These are phyloP conservation scores for Nepenthes mirabilis DNA, from an alignment of 148 eudicot species.

Conservation along the genomic window DNA sequence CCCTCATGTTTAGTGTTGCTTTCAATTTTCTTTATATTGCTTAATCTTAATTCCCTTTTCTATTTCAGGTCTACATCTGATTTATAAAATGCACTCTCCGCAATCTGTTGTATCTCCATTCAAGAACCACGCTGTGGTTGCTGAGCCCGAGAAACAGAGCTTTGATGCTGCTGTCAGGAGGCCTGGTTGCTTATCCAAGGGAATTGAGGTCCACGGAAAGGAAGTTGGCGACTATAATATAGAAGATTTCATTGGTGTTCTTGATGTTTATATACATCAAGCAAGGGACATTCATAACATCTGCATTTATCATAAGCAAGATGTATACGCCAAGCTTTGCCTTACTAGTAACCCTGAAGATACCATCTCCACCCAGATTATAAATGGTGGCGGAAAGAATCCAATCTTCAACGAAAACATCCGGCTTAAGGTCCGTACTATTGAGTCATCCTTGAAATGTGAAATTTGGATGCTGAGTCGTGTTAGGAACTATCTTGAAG, in stretches of 20 bases:
- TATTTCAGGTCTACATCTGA: slow-evolving; percentile 18
- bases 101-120: slow-evolving; percentile 78
- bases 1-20: not conserved
- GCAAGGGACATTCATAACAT: slow-evolving; percentile 93
- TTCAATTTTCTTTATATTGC: not conserved
- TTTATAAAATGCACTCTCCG: slow-evolving; percentile 57
- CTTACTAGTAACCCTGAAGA: slow-evolving; percentile 74
- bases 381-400: slow-evolving; percentile 84
- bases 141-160: slow-evolving; percentile 50
- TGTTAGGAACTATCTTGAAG: slow-evolving; percentile 87
- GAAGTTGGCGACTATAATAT: slow-evolving; percentile 8
- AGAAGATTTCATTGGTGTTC: slow-evolving; percentile 38
- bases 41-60: not conserved
- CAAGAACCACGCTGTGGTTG: slow-evolving; percentile 37
- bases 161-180: slow-evolving; percentile 20
- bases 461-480: slow-evolving; percentile 98
- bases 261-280: slow-evolving; percentile 73
- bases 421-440: slow-evolving; percentile 36
- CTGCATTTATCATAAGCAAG: slow-evolving; percentile 96
- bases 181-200: slow-evolving; percentile 26
- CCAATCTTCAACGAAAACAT: slow-evolving; percentile 78
- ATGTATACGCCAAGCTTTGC: slow-evolving; percentile 89
- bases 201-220: slow-evolving; percentile 24
- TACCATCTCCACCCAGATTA: slow-evolving; percentile 62
- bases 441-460: slow-evolving; percentile 65